Percentiles rank a stretch among this genome's conserved stretches.
Conservation (phyloP, 306 rosid species). For the Rosa rugosa region DNA sequence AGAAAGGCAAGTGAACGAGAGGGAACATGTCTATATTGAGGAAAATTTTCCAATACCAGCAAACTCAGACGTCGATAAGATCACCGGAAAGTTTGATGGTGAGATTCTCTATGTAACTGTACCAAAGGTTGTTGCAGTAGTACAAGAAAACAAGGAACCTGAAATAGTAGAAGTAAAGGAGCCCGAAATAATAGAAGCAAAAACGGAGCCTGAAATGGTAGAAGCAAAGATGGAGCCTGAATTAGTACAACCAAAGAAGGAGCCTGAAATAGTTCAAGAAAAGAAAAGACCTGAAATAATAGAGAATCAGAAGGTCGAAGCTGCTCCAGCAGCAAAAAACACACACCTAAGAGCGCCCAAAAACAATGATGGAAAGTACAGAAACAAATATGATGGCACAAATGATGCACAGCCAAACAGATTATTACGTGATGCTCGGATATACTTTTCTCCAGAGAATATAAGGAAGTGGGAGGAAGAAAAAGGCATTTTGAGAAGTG, state of each 20-base stretch:
- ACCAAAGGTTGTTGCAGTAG: constrained; percentile 35
- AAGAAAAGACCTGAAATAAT: constrained; percentile 26
- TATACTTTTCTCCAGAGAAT: constrained; percentile 27
- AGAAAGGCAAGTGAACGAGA: constrained; percentile 43
- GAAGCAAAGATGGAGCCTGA: constrained; percentile 33
- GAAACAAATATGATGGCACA: constrained; percentile 11
- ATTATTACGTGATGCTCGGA: constrained; percentile 13
- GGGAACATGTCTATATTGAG: constrained; percentile 37
- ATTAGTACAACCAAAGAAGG: background rate
- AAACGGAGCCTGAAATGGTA: background rate
- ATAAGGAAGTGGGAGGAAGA: constrained; percentile 46
- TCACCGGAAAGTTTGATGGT: constrained; percentile 49
- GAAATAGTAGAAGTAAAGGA: constrained; percentile 1
- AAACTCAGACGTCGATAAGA: constrained; percentile 43
- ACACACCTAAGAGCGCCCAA: background rate
- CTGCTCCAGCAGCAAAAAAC: background rate
- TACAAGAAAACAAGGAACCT: constrained; percentile 5
- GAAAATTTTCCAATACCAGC: constrained; percentile 41
- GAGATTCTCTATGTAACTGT: constrained; percentile 60
- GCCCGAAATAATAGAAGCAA: constrained; percentile 1
- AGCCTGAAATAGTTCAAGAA: constrained; percentile 10
- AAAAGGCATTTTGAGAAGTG: constrained; percentile 26
- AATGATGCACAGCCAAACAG: background rate
- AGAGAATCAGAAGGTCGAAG: constrained; percentile 1
- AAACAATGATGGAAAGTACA: background rate